phyloP scores from a whole-genome alignment of 441 rosid species.

The Populus hybrid region DNA sequence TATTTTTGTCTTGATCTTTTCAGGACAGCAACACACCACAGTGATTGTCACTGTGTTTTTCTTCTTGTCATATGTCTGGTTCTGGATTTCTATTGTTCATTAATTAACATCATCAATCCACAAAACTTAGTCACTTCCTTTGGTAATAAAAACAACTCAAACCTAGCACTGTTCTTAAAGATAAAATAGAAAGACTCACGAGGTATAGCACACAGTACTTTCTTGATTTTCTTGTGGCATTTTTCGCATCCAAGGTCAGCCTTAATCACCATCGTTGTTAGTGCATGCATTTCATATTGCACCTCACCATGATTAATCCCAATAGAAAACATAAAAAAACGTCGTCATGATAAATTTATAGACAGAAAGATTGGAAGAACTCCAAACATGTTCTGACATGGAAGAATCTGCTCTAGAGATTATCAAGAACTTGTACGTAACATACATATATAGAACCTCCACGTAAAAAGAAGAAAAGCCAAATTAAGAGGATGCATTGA shows the following conservation, averaged over 20 bases:
- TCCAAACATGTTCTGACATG: too few relatives aligned
- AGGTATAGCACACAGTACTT: constrained; percentile 56
- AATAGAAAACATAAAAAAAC: background rate
- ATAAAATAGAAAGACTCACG: constrained; percentile 40
- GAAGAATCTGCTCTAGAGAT: too few relatives aligned
- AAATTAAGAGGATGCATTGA: too few relatives aligned
- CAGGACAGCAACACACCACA: constrained; percentile 70
- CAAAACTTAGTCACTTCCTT: constrained; percentile 35
- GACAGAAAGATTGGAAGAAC: too few relatives aligned
- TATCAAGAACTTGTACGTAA: too few relatives aligned
- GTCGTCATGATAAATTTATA: too few relatives aligned
- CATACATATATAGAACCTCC: too few relatives aligned
- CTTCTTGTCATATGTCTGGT: constrained; percentile 57
- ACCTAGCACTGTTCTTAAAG: too few relatives aligned
- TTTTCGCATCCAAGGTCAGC: constrained; percentile 59
- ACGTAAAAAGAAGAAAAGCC: too few relatives aligned
- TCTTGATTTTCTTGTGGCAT: constrained; percentile 73
- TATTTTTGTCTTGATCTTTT: constrained; percentile 56
- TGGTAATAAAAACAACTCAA: background rate
- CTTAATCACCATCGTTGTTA: constrained; percentile 42
- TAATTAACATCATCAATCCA: constrained; percentile 16
- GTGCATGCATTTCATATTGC: background rate
- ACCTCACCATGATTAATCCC: background rate
- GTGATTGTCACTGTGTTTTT: constrained; percentile 53
- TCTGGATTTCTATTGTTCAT: constrained; percentile 64